These are phyloP conservation scores for Rhodotorula graminis DNA, from an alignment of 768 basidiomycete genomes.

Conservation along the genomic window DNA sequence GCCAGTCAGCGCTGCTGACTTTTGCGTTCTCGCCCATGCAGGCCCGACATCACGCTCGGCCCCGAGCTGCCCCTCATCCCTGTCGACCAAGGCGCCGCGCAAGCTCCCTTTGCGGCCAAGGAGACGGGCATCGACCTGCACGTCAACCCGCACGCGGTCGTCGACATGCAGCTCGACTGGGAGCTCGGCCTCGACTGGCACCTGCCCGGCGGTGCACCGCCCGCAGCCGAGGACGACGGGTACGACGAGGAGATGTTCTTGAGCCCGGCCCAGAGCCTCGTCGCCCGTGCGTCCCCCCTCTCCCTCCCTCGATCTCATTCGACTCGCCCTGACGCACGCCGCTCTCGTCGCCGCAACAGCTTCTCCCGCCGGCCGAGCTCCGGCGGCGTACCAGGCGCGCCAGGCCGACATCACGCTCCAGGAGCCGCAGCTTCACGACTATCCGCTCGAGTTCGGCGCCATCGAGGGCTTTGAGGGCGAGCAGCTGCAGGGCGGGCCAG, in stretches of 20 bases:
- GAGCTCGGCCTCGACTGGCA: slow-evolving; percentile 16
- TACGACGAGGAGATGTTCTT: slow-evolving; percentile 2
- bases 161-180: slow-evolving; percentile 4
- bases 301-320: background rate
- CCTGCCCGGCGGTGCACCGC: background rate
- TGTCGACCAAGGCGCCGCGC: background rate
- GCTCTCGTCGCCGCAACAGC: too few species aligned
- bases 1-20: background rate
- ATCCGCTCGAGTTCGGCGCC: slow-evolving; percentile 1
- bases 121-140: slow-evolving; percentile 17
- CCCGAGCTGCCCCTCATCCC: slow-evolving; percentile 5
- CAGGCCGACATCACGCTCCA: slow-evolving; percentile 27
- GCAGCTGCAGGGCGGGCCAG: background rate
- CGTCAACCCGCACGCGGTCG: slow-evolving; percentile 5
- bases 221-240: background rate
- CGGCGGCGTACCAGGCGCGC: slow-evolving; percentile 11
- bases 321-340: background rate
- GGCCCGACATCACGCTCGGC: slow-evolving; percentile 11
- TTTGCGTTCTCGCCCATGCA: background rate
- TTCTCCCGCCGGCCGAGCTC: background rate
- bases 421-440: slow-evolving; percentile 36
- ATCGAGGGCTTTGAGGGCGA: background rate
- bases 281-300: background rate
- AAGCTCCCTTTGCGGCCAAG: background rate
- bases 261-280: background rate